Conservation (phyloP, 345 rosid species). For the Moricandia arvensis region DNA sequence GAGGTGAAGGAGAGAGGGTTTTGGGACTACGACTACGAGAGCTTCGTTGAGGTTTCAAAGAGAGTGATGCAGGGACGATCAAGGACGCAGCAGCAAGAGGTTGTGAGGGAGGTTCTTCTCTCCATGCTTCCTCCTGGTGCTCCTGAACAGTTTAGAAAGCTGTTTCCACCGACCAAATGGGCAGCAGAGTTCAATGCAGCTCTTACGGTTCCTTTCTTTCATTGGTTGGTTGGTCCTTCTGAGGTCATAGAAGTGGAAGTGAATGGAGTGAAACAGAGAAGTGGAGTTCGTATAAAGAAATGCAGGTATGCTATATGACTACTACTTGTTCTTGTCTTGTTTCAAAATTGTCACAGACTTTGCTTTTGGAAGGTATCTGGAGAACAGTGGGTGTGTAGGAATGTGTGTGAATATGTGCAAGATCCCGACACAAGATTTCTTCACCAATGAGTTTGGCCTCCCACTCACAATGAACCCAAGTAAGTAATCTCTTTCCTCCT, state of each 20-base stretch:
- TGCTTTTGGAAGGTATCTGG: slow-evolving; percentile 64
- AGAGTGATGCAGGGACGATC: slow-evolving; percentile 84
- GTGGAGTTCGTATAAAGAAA: slow-evolving; percentile 65
- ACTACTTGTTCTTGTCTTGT: neutral
- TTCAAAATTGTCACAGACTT: neutral
- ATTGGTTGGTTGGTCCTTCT: slow-evolving; percentile 96
- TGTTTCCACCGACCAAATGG: slow-evolving; percentile 96
- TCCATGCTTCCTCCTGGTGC: slow-evolving; percentile 98
- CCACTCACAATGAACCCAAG: slow-evolving; percentile 89
- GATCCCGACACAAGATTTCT: slow-evolving; percentile 96
- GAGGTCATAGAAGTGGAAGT: slow-evolving; percentile 89
- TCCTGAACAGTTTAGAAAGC: slow-evolving; percentile 82
- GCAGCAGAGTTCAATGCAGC: slow-evolving; percentile 95
- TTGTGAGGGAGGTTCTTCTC: slow-evolving; percentile 81
- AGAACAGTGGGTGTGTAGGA: slow-evolving; percentile 97
- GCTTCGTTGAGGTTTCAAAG: slow-evolving; percentile 79
- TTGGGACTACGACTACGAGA: slow-evolving; percentile 68
- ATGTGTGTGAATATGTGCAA: slow-evolving; percentile 98
- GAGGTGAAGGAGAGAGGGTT: slow-evolving; percentile 47
- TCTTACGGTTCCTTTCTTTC: slow-evolving; percentile 90
- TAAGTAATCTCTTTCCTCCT: slow-evolving; percentile 36
- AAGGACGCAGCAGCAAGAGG: slow-evolving; percentile 73
- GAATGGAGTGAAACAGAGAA: slow-evolving; percentile 82
- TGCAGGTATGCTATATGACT: slow-evolving; percentile 21
- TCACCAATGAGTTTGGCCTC: slow-evolving; percentile 95